Percentiles rank a stretch among this genome's conserved stretches.
phyloP scores from a whole-genome alignment of 805 yeast species.

The Dipodascopsis tothii region DNA sequence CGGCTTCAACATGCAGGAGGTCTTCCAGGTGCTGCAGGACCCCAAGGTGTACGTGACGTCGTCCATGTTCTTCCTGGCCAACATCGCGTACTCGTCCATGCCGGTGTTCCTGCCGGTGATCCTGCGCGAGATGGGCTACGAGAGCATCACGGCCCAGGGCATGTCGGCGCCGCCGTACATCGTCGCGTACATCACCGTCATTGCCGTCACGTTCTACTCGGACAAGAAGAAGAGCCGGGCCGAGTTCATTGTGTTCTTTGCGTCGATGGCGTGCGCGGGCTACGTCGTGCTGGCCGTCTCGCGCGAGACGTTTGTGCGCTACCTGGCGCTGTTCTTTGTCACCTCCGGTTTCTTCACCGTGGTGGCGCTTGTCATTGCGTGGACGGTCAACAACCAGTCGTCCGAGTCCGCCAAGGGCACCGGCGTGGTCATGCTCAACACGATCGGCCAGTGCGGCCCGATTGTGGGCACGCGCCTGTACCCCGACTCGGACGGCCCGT shows the following conservation, averaged over 20 bases:
- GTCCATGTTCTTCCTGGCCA: slow-evolving; percentile 22
- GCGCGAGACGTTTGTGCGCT: slow-evolving; percentile 24
- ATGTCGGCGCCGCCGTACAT: slow-evolving; percentile 56
- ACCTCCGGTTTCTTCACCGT: slow-evolving; percentile 28
- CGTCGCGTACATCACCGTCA: slow-evolving; percentile 47
- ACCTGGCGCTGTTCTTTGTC: slow-evolving; percentile 28
- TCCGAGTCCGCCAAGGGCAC: slow-evolving; percentile 28
- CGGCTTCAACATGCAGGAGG: slow-evolving; percentile 20
- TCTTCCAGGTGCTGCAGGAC: slow-evolving; percentile 19
- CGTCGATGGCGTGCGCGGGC: slow-evolving; percentile 20
- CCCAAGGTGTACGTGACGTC: slow-evolving; percentile 22
- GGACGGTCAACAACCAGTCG: slow-evolving; percentile 29
- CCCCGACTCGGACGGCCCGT: slow-evolving; percentile 24
- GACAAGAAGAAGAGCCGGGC: slow-evolving; percentile 33
- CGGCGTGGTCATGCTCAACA: slow-evolving; percentile 27
- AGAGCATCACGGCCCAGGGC: slow-evolving; percentile 44
- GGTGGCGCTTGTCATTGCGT: slow-evolving; percentile 25
- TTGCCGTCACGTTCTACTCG: slow-evolving; percentile 32
- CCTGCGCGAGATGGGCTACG: slow-evolving; percentile 43
- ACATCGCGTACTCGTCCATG: slow-evolving; percentile 21
- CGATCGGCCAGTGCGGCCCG: slow-evolving; percentile 30
- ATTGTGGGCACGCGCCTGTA: slow-evolving; percentile 28
- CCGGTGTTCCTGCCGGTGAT: slow-evolving; percentile 40
- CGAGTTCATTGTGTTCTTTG: slow-evolving; percentile 18
- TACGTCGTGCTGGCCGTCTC: slow-evolving; percentile 27